phyloP scores from a whole-genome alignment of 192 early-diverging fungal genomes.

The Diversispora epigaea region DNA sequence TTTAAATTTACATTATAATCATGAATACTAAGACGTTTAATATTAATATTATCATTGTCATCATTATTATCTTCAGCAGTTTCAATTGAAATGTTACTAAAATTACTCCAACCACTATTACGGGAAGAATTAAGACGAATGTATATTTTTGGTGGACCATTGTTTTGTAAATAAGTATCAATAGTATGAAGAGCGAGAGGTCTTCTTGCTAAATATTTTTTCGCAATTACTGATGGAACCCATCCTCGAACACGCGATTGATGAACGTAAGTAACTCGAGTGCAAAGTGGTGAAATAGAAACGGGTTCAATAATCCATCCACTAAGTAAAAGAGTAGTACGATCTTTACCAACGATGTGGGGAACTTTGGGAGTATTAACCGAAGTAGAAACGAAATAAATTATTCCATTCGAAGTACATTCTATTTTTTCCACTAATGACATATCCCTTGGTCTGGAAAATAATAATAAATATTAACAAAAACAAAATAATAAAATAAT shows the following conservation, averaged over 20 bases:
- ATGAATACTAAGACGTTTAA: no score
- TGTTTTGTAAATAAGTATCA: conserved; percentile 54
- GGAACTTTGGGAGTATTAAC: conserved; percentile 51
- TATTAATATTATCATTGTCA: no score
- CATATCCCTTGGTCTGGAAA: conserved; percentile 36
- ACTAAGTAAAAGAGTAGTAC: conserved; percentile 47
- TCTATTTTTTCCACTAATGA: conserved; percentile 51
- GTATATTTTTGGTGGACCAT: conserved; percentile 28
- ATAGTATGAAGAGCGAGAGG: conserved; percentile 53
- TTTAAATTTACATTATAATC: no score
- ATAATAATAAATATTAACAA: not conserved
- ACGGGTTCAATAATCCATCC: conserved; percentile 61
- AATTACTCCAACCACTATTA: no score
- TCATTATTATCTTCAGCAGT: no score
- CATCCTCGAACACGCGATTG: conserved; percentile 54
- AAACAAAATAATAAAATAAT: not conserved
- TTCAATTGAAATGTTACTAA: no score
- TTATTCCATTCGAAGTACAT: conserved; percentile 45
- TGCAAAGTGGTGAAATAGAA: conserved; percentile 45
- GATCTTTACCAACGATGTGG: conserved; percentile 42
- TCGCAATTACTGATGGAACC: conserved; percentile 57
- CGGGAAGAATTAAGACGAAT: not conserved
- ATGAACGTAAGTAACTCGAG: conserved; percentile 56
- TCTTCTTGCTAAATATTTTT: conserved; percentile 49
- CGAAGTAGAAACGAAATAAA: conserved; percentile 51